These are phyloP conservation scores for Candida cerambycidarum DNA, from an alignment of 805 yeast species.

Conservation along the genomic window DNA sequence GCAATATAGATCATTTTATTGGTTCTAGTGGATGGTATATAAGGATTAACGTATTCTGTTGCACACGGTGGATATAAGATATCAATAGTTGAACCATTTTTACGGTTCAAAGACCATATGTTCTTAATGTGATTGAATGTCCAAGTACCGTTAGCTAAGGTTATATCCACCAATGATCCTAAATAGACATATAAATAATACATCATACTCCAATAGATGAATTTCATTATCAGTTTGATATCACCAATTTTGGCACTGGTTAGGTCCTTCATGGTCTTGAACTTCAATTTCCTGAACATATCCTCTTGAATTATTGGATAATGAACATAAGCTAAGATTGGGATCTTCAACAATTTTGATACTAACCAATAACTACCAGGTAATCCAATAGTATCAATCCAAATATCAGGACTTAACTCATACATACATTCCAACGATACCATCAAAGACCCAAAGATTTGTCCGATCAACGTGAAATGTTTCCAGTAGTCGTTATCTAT, in stretches of 20 bases:
- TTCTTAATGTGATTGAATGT: conserved; percentile 69
- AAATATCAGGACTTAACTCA: conserved; percentile 78
- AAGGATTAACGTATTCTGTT: conserved; percentile 46
- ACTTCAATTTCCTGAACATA: conserved; percentile 67
- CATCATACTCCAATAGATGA: conserved; percentile 70
- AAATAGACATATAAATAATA: conserved; percentile 61
- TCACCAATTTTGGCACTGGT: conserved; percentile 21
- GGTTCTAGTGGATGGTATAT: conserved; percentile 25
- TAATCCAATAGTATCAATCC: conserved; percentile 92
- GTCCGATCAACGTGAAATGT: conserved; percentile 79
- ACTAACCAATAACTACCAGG: conserved; percentile 83
- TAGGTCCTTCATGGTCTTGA: conserved; percentile 18
- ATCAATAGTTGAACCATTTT: conserved; percentile 25
- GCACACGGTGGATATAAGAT: conserved; percentile 91
- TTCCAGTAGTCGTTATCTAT: conserved; percentile 78
- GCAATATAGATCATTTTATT: conserved; percentile 63
- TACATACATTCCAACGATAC: conserved; percentile 70
- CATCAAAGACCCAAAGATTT: conserved; percentile 75
- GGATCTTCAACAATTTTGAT: conserved; percentile 56
- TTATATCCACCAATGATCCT: conserved; percentile 66
- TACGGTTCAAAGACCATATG: conserved; percentile 56
- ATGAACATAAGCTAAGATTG: conserved; percentile 87
- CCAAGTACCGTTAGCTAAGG: conserved; percentile 88
- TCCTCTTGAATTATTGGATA: conserved; percentile 89
- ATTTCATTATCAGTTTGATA: conserved; percentile 40